Evolutionary conservation across 2,329 filamentous ascomycete genomes (phyloP), one percentile per base, ranked within the genome.

Genomic region (Calonectria henricotiae): DNA sequence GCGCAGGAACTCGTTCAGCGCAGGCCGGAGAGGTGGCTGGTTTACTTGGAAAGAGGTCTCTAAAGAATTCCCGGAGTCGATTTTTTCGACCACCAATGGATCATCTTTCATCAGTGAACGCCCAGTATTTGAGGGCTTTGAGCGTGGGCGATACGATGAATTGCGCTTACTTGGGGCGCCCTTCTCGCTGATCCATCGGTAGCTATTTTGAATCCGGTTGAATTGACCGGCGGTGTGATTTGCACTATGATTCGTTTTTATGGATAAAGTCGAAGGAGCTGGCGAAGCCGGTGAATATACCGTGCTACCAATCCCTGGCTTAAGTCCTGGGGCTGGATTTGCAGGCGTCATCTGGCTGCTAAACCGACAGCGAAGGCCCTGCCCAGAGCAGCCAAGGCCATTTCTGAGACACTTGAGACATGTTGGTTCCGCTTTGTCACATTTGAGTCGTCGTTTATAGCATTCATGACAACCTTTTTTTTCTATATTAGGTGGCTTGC

Each of bases 341-440:
- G 27, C 65, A 43, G 5, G 30, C 43, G 5, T 39, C 68, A 80
- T 72, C 73, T 81, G 68, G 65, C 78, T 78, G 55, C 80, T 82
- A 46, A 83, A 83, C 15, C 80, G 80, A 54, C 82, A 83, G 9
- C 81, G 77, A 6, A 81, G 69, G 3, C 80, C 80, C 32, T 82
- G 75, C 0, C 83, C 83, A 0, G 83, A 84, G 71, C 83, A 84
- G 8, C 78, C 73, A 20, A 84, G 75, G n/a, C 79, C 79, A 39
- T 80, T 81, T 65, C 84, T 84, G 11, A 76, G 71, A 65, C 83
- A 85, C 62, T 84, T 84, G 23, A 75, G 70, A 67, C 83, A 85
- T 65, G 79, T 75, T 1, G 83, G 83, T 58, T 82, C 79, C 20
- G 78, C 77, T 69, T 81, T 82, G 72, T 85, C 83, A 72, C 83